Base-by-base conservation (phyloP, 177 flowering plant genomes). In the Vitis hybrid region DNA sequence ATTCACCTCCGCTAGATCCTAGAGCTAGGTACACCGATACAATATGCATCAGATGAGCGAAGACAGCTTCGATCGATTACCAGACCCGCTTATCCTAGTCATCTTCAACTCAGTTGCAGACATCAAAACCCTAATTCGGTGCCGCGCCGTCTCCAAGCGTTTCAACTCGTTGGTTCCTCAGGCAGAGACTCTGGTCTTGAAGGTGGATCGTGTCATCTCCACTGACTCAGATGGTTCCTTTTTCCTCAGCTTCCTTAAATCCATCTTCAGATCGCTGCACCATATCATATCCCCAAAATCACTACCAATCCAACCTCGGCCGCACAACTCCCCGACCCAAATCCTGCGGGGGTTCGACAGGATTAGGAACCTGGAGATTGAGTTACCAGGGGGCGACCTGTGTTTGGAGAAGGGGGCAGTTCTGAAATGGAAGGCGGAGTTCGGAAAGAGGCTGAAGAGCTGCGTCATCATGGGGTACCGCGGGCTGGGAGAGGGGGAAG, bases 151-250 rank as follows among this genome's bases (percentile, higher is more conserved):
- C 1, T 87, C 85, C 10, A 79, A 78, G 68, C 86, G 90, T 3
- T 88, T 89, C 88, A 77, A 84, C 80, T 79, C 84, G 4, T 81
- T 89, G 24, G 89, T 86, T 19, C 84, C 89, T 2, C 82, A 80
- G 18, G 62, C 74, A 53, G 87, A 89, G 1, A 71, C 82, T 2
- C 82, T 89, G n/a, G 69, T 82, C 28, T 77, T 89, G 3, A 66
- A 57, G 2, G 81, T 88, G 47, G 90, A 89, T 73, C 67, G 85
- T 10, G 86, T 86, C 22, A 73, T 85, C 64, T 79, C 87, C 56
- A 19, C 81, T 64, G 84, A 81, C 11, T 66, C 79, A 3, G 75
- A 76, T 55, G 84, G 74, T 3, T 78, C 82, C 33, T 74, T 73
- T 67, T 28, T 82, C 64, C n/a, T 80, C 70, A 15, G 76, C 59